Base-by-base conservation (phyloP, 1,284 basidiomycete genomes). In the Moesziomyces sp. region DNA sequence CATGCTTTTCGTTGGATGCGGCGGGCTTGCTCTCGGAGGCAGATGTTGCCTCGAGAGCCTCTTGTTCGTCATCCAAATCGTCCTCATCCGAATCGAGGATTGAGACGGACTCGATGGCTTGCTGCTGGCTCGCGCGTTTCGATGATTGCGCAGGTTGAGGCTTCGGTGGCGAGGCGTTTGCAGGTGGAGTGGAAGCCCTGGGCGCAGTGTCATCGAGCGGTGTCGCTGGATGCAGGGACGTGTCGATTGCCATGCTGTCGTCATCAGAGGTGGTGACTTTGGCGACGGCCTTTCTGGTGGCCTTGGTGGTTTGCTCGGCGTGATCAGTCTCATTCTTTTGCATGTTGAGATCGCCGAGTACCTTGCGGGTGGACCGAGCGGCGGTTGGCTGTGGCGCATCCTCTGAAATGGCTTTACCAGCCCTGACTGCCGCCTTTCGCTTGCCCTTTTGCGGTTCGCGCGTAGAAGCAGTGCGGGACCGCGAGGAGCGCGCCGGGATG, bases 111-210 rank as follows among this genome's bases (percentile, higher is more conserved):
- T 60, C 60, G 40, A 52, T 7, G 1, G 35, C 23, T 11, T 52
- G 45, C 3, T 18, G 38, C 24, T 52, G 45, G 6, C 40, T 14
- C 10, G 33, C 14, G 33, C 54, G 16, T 3, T 38, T 24, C 38
- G 35, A 16, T 18, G 54, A 21, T 9, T 58, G 23, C 3, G 33
- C 53, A 11, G 48, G 19, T 16, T 24, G 46, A 5, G 38, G 24
- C 18, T 61, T 63, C 23, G 46, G 53, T 19, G 60, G 60, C 10
- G 70, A 62, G 5, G 59, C 47, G 10, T 47, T 38, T 2, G 28
- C 19, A 30, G 71, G 70, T n/a, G 70, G 71, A 14, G 71, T 74
- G 1, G 71, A 74, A 28, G 65, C 71, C 28, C 71, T 49, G 3
- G 71, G 71, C n/a, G 65, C 47, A n/a, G 21, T 19, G 24, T 54